Evolutionary conservation across 306 rosid species (phyloP), one percentile per base, ranked within the genome.

Genomic region (Urtica urens): DNA sequence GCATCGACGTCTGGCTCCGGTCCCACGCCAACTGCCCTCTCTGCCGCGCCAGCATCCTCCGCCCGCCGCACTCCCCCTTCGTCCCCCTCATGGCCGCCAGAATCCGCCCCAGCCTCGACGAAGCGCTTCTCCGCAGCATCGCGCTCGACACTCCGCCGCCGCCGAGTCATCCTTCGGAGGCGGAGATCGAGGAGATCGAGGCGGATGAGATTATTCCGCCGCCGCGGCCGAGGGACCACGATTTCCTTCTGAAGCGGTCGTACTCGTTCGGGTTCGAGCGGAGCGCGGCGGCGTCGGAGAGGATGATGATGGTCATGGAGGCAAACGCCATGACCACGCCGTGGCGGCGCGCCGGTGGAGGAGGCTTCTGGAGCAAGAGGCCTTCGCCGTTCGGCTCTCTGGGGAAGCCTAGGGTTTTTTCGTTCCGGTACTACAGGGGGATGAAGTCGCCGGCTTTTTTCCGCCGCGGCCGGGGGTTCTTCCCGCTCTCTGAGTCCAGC

Each of bases 1-100:
- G 97, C 56, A 88, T 88, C 68, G 97, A 88, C 29, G 73, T 78
- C 15, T 88, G 97, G 97, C 84, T 88, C 4, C 63, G 95, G 41
- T 88, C 97, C 0, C 97, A 88, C 72, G 93, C 95, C 6, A 88
- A 81, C 70, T 88, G 97, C 35, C 97, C 97, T 0, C 95, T 88
- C 56, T 88, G 95, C 76, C 93, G 97, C 21, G 80, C 95, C 34
- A 93, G 76, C 1, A 78, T 88, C 12, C 65, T 88, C 56, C 67
- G 90, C 22, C 40, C 86, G 1, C 86, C 74, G 2, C 78, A 94
- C 3, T 84, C 97, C 2, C 97, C 95, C 0, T 88, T 88, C 49
- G 62, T 76, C 10, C 95, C 97, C 6, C 48, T 88, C 50, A 83
- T 88, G 93, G 95, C 97, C 0, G 80, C 97, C 0, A 78, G 97